phyloP scores from a whole-genome alignment of 441 rosid genomes.

The Biscutella laevigata region DNA sequence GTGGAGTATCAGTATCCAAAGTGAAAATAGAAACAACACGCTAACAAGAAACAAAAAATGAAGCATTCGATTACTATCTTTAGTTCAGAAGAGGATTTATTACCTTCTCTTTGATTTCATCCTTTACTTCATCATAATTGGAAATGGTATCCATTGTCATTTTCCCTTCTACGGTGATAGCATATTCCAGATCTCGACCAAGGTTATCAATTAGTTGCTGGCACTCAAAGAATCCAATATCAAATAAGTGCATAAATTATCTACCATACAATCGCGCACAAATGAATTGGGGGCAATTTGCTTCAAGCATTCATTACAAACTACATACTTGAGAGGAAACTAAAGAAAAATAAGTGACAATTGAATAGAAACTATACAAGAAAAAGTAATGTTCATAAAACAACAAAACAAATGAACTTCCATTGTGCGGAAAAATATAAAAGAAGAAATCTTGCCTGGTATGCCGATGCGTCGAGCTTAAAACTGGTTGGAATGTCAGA shows the following conservation, averaged over 20 bases:
- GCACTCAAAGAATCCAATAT: slow-evolving; percentile 30
- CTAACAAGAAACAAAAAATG: slow-evolving; percentile 14
- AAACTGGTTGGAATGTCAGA: slow-evolving; percentile 91
- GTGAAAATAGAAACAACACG: slow-evolving; percentile 12
- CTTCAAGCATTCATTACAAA: slow-evolving; percentile 10
- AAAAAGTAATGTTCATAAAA: neutral
- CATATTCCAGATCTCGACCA: slow-evolving; percentile 93
- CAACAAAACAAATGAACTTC: neutral
- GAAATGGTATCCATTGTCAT: slow-evolving; percentile 74
- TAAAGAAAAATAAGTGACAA: neutral
- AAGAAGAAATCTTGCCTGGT: slow-evolving; percentile 48
- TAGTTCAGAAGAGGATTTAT: slow-evolving; percentile 19
- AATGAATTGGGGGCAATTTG: neutral
- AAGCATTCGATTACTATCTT: slow-evolving; percentile 11
- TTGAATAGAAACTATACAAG: slow-evolving; percentile 7
- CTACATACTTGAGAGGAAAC: neutral
- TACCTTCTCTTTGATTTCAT: slow-evolving; percentile 73
- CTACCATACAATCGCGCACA: neutral
- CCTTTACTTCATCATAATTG: slow-evolving; percentile 89
- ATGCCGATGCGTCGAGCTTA: slow-evolving; percentile 78
- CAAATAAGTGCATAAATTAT: slow-evolving; percentile 19
- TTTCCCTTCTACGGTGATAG: slow-evolving; percentile 92
- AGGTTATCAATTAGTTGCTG: slow-evolving; percentile 90
- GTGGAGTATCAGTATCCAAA: slow-evolving; percentile 11
- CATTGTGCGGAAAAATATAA: slow-evolving; percentile 12